phyloP scores from a whole-genome alignment of 2,329 filamentous ascomycete genomes.

The Decorospora gaudefroyi region DNA sequence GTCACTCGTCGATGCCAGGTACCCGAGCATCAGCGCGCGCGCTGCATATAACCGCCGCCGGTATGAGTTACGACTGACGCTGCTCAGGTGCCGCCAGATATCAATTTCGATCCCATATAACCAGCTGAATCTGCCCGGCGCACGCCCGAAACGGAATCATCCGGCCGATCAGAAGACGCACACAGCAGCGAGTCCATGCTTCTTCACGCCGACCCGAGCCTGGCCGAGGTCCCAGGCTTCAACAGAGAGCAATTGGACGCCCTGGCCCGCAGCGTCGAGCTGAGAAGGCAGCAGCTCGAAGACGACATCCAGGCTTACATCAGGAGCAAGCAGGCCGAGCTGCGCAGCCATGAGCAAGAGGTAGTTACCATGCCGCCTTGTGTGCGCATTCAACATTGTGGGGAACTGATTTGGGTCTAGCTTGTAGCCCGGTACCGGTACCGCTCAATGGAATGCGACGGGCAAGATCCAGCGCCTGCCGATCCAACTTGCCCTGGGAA shows the following conservation, averaged over 20 bases:
- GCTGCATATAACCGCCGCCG: constrained; percentile 14
- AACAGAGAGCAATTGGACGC: constrained; percentile 38
- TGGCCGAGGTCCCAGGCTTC: constrained; percentile 43
- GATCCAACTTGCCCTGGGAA: constrained; percentile 2
- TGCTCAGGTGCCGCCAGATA: constrained; percentile 16
- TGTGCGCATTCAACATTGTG: constrained; percentile 1
- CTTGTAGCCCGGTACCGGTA: constrained; percentile 40
- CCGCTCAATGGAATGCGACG: constrained; percentile 38
- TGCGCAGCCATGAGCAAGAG: constrained; percentile 40
- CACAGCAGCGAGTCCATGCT: constrained; percentile 33
- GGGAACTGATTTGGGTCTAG: constrained; percentile 38
- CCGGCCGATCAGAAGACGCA: constrained; percentile 18
- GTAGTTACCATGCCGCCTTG: constrained; percentile 23
- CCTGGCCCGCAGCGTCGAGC: constrained; percentile 42
- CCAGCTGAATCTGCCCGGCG: constrained; percentile 13
- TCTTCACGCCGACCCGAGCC: constrained; percentile 34
- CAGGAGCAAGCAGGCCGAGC: constrained; percentile 39
- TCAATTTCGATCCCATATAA: constrained; percentile 3
- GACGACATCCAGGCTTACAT: constrained; percentile 44
- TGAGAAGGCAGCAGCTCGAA: constrained; percentile 45
- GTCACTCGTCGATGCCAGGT: constrained; percentile 35
- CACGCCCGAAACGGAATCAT: constrained; percentile 24
- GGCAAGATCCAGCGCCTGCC: constrained; percentile 20
- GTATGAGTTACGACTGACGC: constrained; percentile 27
- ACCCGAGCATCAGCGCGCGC: constrained; percentile 18